A percentile compares a stretch with the other conserved stretches of the same genome.
Evolutionary conservation across 495 filamentous ascomycete species (phyloP).

Genomic region (Lepidopterella palustris): DNA sequence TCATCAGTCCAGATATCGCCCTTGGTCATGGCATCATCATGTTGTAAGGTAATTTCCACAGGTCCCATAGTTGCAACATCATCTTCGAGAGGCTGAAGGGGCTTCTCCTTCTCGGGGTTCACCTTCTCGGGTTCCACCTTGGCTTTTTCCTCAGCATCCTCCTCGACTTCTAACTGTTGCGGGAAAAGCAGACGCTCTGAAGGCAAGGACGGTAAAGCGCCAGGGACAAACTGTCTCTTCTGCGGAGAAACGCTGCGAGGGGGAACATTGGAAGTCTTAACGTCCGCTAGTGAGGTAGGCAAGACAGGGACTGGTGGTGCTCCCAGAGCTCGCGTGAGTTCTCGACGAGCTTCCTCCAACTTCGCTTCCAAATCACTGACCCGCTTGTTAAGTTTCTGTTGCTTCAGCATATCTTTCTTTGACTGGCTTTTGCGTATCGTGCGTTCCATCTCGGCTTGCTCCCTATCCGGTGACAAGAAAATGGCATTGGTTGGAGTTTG

Average conservation of each 20-base stretch:
- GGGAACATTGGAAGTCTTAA: not conserved
- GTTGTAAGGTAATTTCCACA: not conserved
- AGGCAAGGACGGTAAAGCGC: constrained; percentile 51
- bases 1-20: not conserved
- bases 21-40: not conserved
- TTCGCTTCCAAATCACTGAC: constrained; percentile 63
- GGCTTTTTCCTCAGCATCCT: constrained; percentile 1
- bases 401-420: constrained; percentile 54
- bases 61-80: not conserved
- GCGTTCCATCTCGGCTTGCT: constrained; percentile 31
- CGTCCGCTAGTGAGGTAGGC: constrained; percentile 30
- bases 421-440: constrained; percentile 47
- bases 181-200: constrained; percentile 49
- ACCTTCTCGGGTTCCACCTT: not conserved
- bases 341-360: constrained; percentile 50
- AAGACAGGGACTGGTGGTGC: constrained; percentile 37
- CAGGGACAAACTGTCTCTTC: constrained; percentile 47
- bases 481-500: constrained; percentile 6
- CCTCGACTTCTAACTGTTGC: constrained; percentile 12
- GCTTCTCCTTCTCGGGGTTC: not conserved
- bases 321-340: constrained; percentile 48
- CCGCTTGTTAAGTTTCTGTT: constrained; percentile 55
- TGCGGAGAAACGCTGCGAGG: constrained; percentile 24
- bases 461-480: not conserved
- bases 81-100: not conserved